Evolutionary conservation across 192 early-diverging fungal genomes (phyloP).

Genomic region (Rhizoclosmatium globosum): DNA sequence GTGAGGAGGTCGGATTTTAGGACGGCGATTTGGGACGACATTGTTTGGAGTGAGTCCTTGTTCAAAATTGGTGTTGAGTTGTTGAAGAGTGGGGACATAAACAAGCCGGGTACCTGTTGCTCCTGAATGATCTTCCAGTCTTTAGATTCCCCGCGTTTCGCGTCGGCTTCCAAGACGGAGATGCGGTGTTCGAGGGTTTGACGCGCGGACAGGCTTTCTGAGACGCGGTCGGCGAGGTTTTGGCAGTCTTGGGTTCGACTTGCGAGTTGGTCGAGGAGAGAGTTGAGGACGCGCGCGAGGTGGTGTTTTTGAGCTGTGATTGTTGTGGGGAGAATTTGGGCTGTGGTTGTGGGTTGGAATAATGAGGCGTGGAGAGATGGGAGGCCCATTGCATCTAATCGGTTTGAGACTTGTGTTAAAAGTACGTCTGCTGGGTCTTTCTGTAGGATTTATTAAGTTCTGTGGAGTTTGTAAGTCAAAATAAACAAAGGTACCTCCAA

Average conservation of each 20-base stretch:
- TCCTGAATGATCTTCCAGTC: conserved; percentile 36
- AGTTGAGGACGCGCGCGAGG: conserved; percentile 15
- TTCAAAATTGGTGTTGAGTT: not conserved
- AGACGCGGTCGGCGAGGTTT: not conserved
- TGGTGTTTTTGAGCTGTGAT: not conserved
- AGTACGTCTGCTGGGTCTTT: not conserved
- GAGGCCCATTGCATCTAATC: conserved; percentile 37
- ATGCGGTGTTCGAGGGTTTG: conserved; percentile 6
- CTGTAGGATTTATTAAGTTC: not conserved
- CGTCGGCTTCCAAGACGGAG: not conserved
- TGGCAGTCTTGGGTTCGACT: conserved; percentile 6
- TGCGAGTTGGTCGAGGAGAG: conserved; percentile 30
- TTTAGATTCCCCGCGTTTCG: not conserved
- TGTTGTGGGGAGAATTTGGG: not conserved
- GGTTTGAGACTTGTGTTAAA: conserved; percentile 13
- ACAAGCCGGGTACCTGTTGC: conserved; percentile 28
- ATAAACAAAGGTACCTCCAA: no score
- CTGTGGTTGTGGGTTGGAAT: not conserved
- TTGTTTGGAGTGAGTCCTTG: conserved; percentile 9
- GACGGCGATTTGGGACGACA: conserved; percentile 15
- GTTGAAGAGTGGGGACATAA: no score
- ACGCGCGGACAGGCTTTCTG: not conserved
- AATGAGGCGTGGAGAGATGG: conserved; percentile 45
- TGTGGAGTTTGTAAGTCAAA: not conserved
- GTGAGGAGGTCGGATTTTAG: conserved; percentile 17